phyloP scores from a whole-genome alignment of 1,139 yeast species.

The Magnusiomyces fungicola region DNA sequence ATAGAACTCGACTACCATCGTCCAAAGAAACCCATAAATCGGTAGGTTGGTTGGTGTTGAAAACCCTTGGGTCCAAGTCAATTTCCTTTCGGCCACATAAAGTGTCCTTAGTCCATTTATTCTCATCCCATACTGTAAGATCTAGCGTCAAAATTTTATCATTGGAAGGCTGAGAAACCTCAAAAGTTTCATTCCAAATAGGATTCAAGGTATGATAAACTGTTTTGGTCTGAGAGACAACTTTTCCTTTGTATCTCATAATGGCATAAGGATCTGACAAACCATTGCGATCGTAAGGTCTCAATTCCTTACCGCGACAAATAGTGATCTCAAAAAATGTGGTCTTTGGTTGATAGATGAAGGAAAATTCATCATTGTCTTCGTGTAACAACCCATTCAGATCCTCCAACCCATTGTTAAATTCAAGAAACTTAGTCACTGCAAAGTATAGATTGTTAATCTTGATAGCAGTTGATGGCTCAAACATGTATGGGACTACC shows the following conservation, averaged over 20 bases:
- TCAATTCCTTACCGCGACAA: slow-evolving; percentile 51
- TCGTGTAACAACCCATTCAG: slow-evolving; percentile 1
- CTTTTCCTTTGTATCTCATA: slow-evolving; percentile 51
- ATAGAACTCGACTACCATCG: not conserved
- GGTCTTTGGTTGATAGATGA: not conserved
- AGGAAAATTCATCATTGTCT: slow-evolving; percentile 13
- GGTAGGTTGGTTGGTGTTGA: not conserved
- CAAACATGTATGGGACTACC: not conserved
- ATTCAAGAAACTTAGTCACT: slow-evolving; percentile 19
- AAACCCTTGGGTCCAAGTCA: not conserved
- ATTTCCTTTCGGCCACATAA: not conserved
- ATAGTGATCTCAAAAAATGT: slow-evolving; percentile 37
- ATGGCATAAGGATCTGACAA: slow-evolving; percentile 79
- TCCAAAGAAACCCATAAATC: not conserved
- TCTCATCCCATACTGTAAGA: slow-evolving; percentile 4
- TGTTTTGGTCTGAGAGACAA: slow-evolving; percentile 61
- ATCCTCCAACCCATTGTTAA: not conserved
- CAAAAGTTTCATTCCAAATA: slow-evolving; percentile 58
- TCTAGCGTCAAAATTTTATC: not conserved
- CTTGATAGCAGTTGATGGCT: slow-evolving; percentile 37
- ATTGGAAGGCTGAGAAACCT: not conserved
- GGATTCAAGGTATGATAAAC: slow-evolving; percentile 77
- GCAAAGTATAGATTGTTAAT: slow-evolving; percentile 64
- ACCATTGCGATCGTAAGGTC: slow-evolving; percentile 76
- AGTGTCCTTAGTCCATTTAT: not conserved